Evolutionary conservation across 345 rosid species (phyloP).

Genomic region (Eutrema heterophyllum): DNA sequence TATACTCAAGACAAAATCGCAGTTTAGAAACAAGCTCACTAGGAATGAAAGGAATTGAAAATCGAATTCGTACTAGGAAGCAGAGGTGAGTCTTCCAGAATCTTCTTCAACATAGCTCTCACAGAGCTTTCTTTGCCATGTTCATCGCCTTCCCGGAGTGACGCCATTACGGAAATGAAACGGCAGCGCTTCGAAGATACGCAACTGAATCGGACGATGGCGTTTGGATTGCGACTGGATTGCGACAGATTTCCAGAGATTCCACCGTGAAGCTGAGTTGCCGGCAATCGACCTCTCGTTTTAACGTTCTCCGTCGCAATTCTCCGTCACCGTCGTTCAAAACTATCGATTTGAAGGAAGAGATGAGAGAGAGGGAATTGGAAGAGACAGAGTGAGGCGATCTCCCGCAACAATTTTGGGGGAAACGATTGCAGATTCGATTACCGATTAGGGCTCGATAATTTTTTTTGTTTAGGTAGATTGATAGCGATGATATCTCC

Average conservation of each 20-base stretch:
- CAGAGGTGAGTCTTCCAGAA: slow-evolving; percentile 35
- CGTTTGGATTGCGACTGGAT: slow-evolving; percentile 19
- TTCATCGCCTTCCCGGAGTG: slow-evolving; percentile 25
- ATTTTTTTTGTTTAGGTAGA: too few relatives aligned
- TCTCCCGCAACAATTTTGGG: too few relatives aligned
- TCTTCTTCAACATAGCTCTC: slow-evolving; percentile 36
- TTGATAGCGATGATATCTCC: too few relatives aligned
- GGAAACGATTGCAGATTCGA: too few relatives aligned
- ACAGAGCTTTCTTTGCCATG: slow-evolving; percentile 11
- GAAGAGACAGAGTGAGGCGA: neutral
- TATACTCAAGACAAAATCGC: too few relatives aligned
- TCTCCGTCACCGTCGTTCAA: neutral
- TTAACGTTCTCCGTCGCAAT: neutral
- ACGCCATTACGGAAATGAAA: slow-evolving; percentile 20
- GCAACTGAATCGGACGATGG: slow-evolving; percentile 1
- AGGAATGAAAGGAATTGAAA: too few relatives aligned
- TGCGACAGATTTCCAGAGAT: slow-evolving; percentile 20
- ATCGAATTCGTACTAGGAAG: slow-evolving; percentile 53
- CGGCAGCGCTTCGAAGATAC: slow-evolving; percentile 25
- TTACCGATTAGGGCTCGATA: too few relatives aligned
- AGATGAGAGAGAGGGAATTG: neutral
- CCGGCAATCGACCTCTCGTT: slow-evolving; percentile 25
- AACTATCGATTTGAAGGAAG: neutral
- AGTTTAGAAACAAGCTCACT: too few relatives aligned
- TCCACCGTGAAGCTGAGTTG: slow-evolving; percentile 24